phyloP scores from a whole-genome alignment of 805 yeast species.

The Jamesozyma spencerorum region DNA sequence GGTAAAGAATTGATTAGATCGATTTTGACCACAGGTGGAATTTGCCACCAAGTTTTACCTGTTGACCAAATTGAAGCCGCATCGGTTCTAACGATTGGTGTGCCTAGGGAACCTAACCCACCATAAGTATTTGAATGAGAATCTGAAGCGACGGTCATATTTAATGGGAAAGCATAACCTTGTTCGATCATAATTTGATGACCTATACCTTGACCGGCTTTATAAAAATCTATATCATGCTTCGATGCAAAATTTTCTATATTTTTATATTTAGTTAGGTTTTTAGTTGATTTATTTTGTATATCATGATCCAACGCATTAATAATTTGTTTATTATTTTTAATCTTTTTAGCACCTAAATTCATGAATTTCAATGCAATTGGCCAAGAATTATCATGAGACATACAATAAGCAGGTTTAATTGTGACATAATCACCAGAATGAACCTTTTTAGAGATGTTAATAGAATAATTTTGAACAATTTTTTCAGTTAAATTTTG shows the following conservation, averaged over 20 bases:
- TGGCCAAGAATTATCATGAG: slow-evolving; percentile 99
- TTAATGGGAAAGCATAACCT: slow-evolving; percentile 94
- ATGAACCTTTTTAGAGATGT: slow-evolving; percentile 67
- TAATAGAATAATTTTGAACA: slow-evolving; percentile 88
- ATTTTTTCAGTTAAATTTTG: slow-evolving; percentile 95
- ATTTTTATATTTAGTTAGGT: slow-evolving; percentile 76
- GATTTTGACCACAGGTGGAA: slow-evolving; percentile 95
- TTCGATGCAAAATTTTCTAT: slow-evolving; percentile 82
- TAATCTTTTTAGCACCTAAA: slow-evolving; percentile 76
- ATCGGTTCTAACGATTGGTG: slow-evolving; percentile 96
- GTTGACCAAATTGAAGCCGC: slow-evolving; percentile 99
- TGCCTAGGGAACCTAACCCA: slow-evolving; percentile 91
- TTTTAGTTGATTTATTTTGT: slow-evolving; percentile 84
- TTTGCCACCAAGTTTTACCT: slow-evolving; percentile 99
- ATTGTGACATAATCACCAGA: slow-evolving; percentile 94
- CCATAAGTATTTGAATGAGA: slow-evolving; percentile 98
- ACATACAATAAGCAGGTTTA: slow-evolving; percentile 95
- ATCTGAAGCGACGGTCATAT: slow-evolving; percentile 91
- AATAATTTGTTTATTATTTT: slow-evolving; percentile 84
- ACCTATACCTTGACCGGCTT: slow-evolving; percentile 98
- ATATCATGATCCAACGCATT: slow-evolving; percentile 97
- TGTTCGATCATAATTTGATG: slow-evolving; percentile 99
- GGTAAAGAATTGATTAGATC: slow-evolving; percentile 77
- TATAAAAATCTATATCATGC: slow-evolving; percentile 93
- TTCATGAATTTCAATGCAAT: slow-evolving; percentile 95